Evolutionary conservation across 2,329 filamentous ascomycete genomes (phyloP).

Genomic region (Ceratocystis lukuohia): DNA sequence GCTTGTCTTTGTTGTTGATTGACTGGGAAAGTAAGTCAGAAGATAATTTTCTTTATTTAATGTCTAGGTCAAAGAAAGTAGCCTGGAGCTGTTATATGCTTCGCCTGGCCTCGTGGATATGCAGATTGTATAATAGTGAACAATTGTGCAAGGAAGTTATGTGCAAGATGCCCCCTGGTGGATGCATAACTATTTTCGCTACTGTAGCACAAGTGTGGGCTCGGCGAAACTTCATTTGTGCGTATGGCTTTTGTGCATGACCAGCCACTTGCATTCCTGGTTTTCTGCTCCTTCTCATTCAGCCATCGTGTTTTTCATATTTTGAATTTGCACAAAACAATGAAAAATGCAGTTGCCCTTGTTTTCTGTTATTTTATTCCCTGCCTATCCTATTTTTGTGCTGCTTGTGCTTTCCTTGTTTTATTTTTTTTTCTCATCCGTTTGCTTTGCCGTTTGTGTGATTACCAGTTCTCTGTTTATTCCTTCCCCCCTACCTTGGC

Average conservation of each 20-base stretch:
- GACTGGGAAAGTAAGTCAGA: neutral
- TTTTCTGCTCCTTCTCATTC: neutral
- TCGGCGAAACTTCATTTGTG: neutral
- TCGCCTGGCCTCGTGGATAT: neutral
- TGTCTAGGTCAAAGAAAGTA: neutral
- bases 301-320: conserved; percentile 1
- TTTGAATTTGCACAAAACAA: conserved; percentile 8
- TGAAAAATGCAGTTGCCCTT: neutral
- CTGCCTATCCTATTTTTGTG: conserved; percentile 1
- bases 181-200: conserved; percentile 1
- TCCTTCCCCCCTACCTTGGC: neutral
- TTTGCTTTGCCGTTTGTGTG: neutral
- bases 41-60: neutral
- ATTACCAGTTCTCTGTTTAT: neutral
- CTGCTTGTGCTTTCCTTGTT: conserved; percentile 6
- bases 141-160: neutral
- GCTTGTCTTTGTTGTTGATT: neutral
- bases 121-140: neutral
- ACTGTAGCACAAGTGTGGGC: neutral
- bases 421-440: neutral
- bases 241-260: conserved; percentile 1
- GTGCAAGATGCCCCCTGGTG: neutral
- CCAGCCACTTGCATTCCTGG: conserved; percentile 17
- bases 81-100: neutral
- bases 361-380: conserved; percentile 1